Percentiles rank a stretch among this genome's conserved stretches.
These are phyloP conservation scores for Filosporella fistucella DNA, from an alignment of 495 filamentous ascomycete genomes.

Conservation along the genomic window DNA sequence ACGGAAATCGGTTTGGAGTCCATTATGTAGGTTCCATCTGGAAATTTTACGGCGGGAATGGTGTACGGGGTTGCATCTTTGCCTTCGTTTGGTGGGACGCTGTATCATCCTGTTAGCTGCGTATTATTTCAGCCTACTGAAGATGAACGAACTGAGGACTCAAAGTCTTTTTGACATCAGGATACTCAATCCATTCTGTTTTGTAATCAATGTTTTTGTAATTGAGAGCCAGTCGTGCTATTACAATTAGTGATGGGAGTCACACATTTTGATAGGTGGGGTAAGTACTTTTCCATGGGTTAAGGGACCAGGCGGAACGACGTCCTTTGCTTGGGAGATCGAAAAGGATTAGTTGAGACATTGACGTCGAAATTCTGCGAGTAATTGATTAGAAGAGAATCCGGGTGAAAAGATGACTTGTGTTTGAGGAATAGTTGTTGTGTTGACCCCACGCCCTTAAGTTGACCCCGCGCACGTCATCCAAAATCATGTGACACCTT, in stretches of 20 bases:
- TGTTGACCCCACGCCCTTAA: too few species aligned
- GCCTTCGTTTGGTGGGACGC: constrained; percentile 31
- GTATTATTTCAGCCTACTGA: too few species aligned
- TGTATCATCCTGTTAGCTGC: not conserved
- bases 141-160: constrained; percentile 24
- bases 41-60: constrained; percentile 45
- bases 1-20: constrained; percentile 49
- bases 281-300: constrained; percentile 56
- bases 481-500: too few species aligned
- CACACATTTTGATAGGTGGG: too few species aligned
- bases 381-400: too few species aligned
- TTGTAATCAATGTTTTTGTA: constrained; percentile 58
- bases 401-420: too few species aligned
- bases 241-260: not conserved
- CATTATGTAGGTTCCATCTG: constrained; percentile 50
- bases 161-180: constrained; percentile 41
- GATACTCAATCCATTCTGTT: constrained; percentile 65
- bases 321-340: constrained; percentile 49
- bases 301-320: constrained; percentile 48
- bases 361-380: too few species aligned
- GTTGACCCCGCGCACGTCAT: too few species aligned
- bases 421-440: too few species aligned
- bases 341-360: constrained; percentile 40
- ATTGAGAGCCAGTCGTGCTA: constrained; percentile 55
- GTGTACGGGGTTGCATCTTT: constrained; percentile 34